A percentile compares a stretch with the other conserved stretches of the same genome.
Conservation (phyloP, 345 rosid species). For the Carallia brachiata region DNA sequence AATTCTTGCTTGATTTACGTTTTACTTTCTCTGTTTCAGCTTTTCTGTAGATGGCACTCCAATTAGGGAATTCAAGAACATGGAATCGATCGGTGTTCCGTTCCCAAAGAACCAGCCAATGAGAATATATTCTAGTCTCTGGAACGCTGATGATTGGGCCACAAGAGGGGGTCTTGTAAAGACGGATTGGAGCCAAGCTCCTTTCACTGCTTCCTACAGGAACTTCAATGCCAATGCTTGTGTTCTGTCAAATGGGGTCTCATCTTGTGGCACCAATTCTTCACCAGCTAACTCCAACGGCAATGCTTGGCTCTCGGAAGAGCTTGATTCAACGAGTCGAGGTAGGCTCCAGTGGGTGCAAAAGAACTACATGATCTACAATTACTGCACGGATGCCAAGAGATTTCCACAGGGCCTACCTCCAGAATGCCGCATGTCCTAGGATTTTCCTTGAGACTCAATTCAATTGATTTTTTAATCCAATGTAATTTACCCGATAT, state of each 20-base stretch:
- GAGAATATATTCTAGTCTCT: slow-evolving; percentile 3
- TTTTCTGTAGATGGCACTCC: slow-evolving; percentile 8
- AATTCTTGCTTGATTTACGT: too few species aligned
- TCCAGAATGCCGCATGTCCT: not conserved
- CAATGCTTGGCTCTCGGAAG: slow-evolving; percentile 8
- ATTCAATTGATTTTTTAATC: too few species aligned
- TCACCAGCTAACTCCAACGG: not conserved
- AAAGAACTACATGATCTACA: slow-evolving; percentile 10
- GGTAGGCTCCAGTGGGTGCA: not conserved
- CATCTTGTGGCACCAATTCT: not conserved
- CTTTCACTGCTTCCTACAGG: slow-evolving; percentile 10
- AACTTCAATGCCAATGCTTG: slow-evolving; percentile 10
- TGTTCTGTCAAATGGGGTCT: not conserved
- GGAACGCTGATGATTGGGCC: slow-evolving; percentile 11
- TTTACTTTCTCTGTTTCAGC: not conserved
- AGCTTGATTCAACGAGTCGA: slow-evolving; percentile 6
- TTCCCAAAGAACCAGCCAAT: slow-evolving; percentile 7
- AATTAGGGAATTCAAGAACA: slow-evolving; percentile 7
- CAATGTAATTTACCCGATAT: too few species aligned
- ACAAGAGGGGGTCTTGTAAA: slow-evolving; percentile 8
- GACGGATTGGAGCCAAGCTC: slow-evolving; percentile 8
- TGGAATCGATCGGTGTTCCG: slow-evolving; percentile 4
- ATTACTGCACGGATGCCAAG: not conserved
- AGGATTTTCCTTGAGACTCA: not conserved
- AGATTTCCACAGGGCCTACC: slow-evolving; percentile 6